Conservation (phyloP, 106 monocot genomes). For the Dactylorhiza incarnata region DNA sequence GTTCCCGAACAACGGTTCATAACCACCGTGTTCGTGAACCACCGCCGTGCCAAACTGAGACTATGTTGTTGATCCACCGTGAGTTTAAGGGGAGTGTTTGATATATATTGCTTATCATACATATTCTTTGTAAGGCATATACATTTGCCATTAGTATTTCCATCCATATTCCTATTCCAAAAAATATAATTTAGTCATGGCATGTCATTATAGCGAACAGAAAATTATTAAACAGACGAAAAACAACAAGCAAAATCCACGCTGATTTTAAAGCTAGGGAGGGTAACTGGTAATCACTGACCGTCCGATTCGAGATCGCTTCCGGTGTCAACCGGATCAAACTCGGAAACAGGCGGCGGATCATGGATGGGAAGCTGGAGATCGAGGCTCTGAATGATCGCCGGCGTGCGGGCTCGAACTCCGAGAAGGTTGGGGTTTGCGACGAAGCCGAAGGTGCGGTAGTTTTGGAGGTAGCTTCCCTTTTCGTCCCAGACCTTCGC, state of each 20-base stretch:
- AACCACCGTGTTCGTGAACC: too few species aligned
- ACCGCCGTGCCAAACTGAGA: too few species aligned
- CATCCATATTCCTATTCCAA: too few species aligned
- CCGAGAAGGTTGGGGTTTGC: slow-evolving; percentile 84
- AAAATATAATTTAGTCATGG: neutral
- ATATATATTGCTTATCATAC: too few species aligned
- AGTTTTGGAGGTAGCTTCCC: slow-evolving; percentile 74
- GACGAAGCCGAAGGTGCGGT: slow-evolving; percentile 80
- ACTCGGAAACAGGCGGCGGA: slow-evolving; percentile 29
- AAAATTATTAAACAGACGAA: neutral
- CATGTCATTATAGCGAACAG: neutral
- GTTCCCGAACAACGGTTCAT: too few species aligned
- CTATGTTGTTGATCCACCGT: too few species aligned
- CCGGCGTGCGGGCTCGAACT: slow-evolving; percentile 56
- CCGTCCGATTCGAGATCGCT: slow-evolving; percentile 86
- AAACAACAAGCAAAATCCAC: neutral
- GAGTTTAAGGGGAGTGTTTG: too few species aligned
- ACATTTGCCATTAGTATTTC: too few species aligned
- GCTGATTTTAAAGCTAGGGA: neutral
- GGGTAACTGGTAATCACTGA: too few species aligned
- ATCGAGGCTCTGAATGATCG: slow-evolving; percentile 44
- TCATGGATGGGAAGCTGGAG: slow-evolving; percentile 46
- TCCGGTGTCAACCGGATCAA: slow-evolving; percentile 56
- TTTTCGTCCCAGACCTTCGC: slow-evolving; percentile 42
- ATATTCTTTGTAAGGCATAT: too few species aligned